phyloP scores from a whole-genome alignment of 2,329 filamentous ascomycete species.

The Diplocarpon mali region DNA sequence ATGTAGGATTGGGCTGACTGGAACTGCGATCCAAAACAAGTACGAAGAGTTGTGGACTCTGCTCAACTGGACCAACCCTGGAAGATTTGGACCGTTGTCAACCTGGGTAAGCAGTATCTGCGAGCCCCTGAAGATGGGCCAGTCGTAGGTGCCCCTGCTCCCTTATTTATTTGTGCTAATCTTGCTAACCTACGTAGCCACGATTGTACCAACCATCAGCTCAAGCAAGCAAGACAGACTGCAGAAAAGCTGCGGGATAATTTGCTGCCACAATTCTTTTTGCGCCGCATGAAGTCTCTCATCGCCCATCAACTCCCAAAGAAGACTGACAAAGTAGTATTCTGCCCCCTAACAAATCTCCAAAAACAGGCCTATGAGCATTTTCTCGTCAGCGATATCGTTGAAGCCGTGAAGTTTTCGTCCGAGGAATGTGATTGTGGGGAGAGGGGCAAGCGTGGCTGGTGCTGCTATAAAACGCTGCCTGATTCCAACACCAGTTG shows the following conservation, averaged over 20 bases:
- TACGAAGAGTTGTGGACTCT: constrained; percentile 97
- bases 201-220: constrained; percentile 72
- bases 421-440: constrained; percentile 59
- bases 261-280: constrained; percentile 78
- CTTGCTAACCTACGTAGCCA: constrained; percentile 35
- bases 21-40: constrained; percentile 94
- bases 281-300: constrained; percentile 83
- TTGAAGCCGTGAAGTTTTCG: constrained; percentile 56
- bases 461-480: constrained; percentile 61
- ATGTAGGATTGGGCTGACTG: constrained; percentile 85
- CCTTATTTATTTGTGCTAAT: neutral
- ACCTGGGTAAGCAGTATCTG: constrained; percentile 75
- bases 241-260: constrained; percentile 79
- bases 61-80: constrained; percentile 92
- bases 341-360: constrained; percentile 76
- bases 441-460: constrained; percentile 61
- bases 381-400: constrained; percentile 62
- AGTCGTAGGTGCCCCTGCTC: constrained; percentile 40
- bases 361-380: constrained; percentile 77
- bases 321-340: constrained; percentile 89
- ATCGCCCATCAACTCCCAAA: constrained; percentile 89
- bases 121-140: constrained; percentile 71
- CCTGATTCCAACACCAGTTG: constrained; percentile 37
- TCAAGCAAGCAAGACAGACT: constrained; percentile 69
- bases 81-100: constrained; percentile 51